These are phyloP conservation scores for Saturnispora diversa DNA, from an alignment of 805 yeast genomes.

Conservation along the genomic window DNA sequence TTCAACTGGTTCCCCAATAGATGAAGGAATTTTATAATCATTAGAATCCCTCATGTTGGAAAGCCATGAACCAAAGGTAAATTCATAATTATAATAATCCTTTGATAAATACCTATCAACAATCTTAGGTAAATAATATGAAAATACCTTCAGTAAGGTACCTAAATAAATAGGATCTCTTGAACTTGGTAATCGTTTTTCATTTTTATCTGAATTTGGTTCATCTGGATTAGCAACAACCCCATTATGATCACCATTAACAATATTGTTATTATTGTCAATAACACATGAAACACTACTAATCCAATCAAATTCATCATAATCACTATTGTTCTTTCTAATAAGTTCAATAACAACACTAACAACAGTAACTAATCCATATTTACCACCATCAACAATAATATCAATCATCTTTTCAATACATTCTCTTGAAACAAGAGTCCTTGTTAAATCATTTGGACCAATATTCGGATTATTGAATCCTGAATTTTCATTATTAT, in stretches of 20 bases:
- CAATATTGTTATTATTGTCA: slow-evolving; percentile 6
- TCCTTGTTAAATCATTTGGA: slow-evolving; percentile 89
- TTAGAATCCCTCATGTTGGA: not conserved
- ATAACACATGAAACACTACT: slow-evolving; percentile 17
- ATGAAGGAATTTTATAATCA: slow-evolving; percentile 31
- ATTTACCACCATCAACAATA: slow-evolving; percentile 68
- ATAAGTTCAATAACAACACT: slow-evolving; percentile 89
- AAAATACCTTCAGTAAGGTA: slow-evolving; percentile 67
- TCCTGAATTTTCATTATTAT: slow-evolving; percentile 32
- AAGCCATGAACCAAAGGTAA: slow-evolving; percentile 7
- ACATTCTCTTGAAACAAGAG: slow-evolving; percentile 66
- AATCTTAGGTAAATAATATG: slow-evolving; percentile 34
- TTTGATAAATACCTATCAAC: slow-evolving; percentile 28
- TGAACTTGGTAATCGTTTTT: slow-evolving; percentile 63
- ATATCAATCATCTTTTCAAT: slow-evolving; percentile 61
- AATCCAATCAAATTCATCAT: slow-evolving; percentile 49
- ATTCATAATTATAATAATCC: slow-evolving; percentile 17
- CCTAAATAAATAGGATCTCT: slow-evolving; percentile 93
- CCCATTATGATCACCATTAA: slow-evolving; percentile 6
- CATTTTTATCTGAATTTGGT: slow-evolving; percentile 2
- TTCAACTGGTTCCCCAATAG: slow-evolving; percentile 49
- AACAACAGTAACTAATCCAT: slow-evolving; percentile 85
- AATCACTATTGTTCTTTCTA: slow-evolving; percentile 91
- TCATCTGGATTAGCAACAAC: not conserved
- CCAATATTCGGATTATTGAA: slow-evolving; percentile 80